Conservation (phyloP, 2,329 filamentous ascomycete species). For the Colletotrichum scovillei region DNA sequence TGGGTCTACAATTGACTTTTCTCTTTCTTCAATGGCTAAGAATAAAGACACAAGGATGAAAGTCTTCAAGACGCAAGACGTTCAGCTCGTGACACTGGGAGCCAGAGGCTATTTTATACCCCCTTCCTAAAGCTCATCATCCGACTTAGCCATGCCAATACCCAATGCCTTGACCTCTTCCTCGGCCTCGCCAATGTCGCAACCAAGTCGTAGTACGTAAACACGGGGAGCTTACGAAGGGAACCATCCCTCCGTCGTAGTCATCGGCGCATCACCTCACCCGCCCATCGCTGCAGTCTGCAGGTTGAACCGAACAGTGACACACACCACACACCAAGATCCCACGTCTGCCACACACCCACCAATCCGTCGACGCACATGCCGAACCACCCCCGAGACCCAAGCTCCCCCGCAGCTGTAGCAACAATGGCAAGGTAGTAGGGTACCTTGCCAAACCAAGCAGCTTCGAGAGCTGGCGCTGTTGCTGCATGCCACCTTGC, state of each 20-base stretch:
- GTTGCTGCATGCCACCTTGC: conserved; percentile 4
- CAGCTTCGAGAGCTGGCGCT: background rate
- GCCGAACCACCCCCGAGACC: conserved; percentile 34
- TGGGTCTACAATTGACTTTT: background rate
- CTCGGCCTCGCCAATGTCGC: conserved; percentile 21
- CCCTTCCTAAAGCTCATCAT: background rate
- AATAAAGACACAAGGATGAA: background rate
- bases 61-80: background rate
- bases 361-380: conserved; percentile 14
- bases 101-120: conserved; percentile 16
- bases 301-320: conserved; percentile 6
- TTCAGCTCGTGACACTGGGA: background rate
- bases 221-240: conserved; percentile 16
- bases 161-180: conserved; percentile 25
- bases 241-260: conserved; percentile 10
- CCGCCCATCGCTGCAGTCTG: conserved; percentile 22
- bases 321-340: background rate
- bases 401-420: conserved; percentile 23
- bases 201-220: conserved; percentile 24
- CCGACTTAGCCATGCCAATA: conserved; percentile 9
- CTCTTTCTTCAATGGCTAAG: background rate
- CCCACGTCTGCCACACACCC: background rate
- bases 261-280: conserved; percentile 32
- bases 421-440: conserved; percentile 20
- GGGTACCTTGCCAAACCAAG: conserved; percentile 6